Percentiles rank a stretch among this genome's conserved stretches.
These are phyloP conservation scores for Microbotryomycetes sp. DNA, from an alignment of 1,284 basidiomycete species.

Conservation along the genomic window DNA sequence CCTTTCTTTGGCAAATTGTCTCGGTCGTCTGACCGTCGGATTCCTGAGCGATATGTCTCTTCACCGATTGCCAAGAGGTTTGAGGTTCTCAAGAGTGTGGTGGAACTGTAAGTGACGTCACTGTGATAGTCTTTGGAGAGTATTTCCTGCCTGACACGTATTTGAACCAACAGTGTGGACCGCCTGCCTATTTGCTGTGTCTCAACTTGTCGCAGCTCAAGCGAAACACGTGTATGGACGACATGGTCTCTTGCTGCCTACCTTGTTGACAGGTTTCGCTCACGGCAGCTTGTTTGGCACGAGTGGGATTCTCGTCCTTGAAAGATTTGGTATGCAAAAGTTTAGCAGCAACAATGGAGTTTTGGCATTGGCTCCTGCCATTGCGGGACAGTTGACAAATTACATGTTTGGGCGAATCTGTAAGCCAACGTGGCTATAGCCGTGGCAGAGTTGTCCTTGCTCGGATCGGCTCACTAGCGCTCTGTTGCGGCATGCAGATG, in stretches of 20 bases:
- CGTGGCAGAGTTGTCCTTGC: too few relatives aligned
- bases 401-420: constrained; percentile 26
- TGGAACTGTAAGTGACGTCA: constrained; percentile 11
- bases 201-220: constrained; percentile 14
- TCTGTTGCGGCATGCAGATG: not conserved
- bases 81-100: constrained; percentile 21
- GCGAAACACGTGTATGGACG: constrained; percentile 7
- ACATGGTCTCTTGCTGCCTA: constrained; percentile 15
- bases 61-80: constrained; percentile 12
- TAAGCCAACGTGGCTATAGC: too few relatives aligned
- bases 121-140: not conserved
- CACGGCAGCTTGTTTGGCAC: constrained; percentile 27
- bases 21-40: constrained; percentile 25
- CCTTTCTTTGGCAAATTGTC: constrained; percentile 31
- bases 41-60: constrained; percentile 18
- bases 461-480: too few relatives aligned
- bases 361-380: constrained; percentile 24
- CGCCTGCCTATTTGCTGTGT: constrained; percentile 11
- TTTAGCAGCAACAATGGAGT: constrained; percentile 25
- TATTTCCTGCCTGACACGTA: not conserved
- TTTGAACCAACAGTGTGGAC: constrained; percentile 6
- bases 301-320: constrained; percentile 20
- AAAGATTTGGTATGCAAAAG: constrained; percentile 25
- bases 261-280: constrained; percentile 19
- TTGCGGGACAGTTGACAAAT: constrained; percentile 28